Base-by-base conservation (phyloP, 805 yeast genomes). In the Candida ascalaphidarum region DNA sequence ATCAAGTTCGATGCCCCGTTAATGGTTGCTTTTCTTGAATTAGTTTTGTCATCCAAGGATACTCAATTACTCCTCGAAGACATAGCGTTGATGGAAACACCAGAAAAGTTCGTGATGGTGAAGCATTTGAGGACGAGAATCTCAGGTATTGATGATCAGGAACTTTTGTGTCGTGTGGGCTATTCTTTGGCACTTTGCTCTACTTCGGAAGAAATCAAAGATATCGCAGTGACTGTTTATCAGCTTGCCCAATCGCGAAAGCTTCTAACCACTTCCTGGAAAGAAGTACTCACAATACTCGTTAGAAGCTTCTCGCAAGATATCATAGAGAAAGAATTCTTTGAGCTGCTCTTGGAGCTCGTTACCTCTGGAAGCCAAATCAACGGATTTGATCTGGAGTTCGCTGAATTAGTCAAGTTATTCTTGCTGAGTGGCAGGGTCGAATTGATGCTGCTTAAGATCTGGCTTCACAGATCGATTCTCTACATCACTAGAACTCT, bases 401-500 rank as follows among this genome's bases (percentile, higher is more conserved):
- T 55, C 35, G 52, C 43, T 5, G 20, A 43, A 34, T 40, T 59
- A 55, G 14, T 55, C 38, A 15, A 43, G 36, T 16, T 49, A 50
- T 20, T 1, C 14, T 21, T 45, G 48, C 22, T 41, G 52, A 11
- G 30, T 34, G 10, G 49, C 50, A 22, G 48, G 44, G 36, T 43
- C 4, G 28, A 37, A 4, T 16, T 37, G 3, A 43, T 35, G 3
- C 50, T 48, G 2, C 45, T 62, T 14, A 46, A 37, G 12, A 40
- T 49, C 2, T 81, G 89, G 89, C 36, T 74, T 22, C 65, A 71
- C 35, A 72, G 76, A 36, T 60, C 76, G 5, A 56, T 70, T 34
- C 46, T 82, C 5, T 77, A 70, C 42, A 60, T 78, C 28, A 81
- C 88, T 7, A 78, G 73, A 38, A 61, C 67, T 34, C 61, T 79